Evolutionary conservation across 192 early-diverging fungal species (phyloP), one percentile per base, ranked within the genome.

Genomic region (Backusella tarrabulga): DNA sequence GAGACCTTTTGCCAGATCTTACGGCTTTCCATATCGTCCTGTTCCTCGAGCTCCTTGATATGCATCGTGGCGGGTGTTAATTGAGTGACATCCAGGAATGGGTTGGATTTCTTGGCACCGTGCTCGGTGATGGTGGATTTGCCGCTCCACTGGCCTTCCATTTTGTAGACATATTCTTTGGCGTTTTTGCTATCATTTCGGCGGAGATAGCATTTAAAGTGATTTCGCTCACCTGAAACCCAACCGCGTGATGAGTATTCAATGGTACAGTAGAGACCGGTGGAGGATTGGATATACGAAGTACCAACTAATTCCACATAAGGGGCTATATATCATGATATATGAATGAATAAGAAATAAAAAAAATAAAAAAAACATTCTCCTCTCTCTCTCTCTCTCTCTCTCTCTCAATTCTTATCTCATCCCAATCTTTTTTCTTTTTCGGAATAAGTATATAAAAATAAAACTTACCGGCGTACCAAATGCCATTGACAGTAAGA

Each of bases 181-280:
- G 74, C 17, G 17, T 63, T 72, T 23, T 72, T 72, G 44, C 74
- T 54, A 14, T 77, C 77, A 21, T 80, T 80, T 19, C 72, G 29
- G 14, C 76, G 76, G n/a, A 80, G 73, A 66, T 81, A 83, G 68
- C 88, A 91, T 68, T 89, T 90, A 80, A 93, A 93, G 72, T 87
- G 88, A 79, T 93, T 90, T 78, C 92, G 90, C 38, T 92, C 90
- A 75, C 93, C 93, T 17, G 91, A 91, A 76, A 93, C 83, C 88
- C 91, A 93, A 29, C 91, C 89, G 67, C 88, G 90, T 46, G 90
- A 87, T 73, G 84, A 80, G 81, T 89, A 93, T 56, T 93, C 90
- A 78, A 95, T 90, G 15, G 74, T 76, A n/a, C 67, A 73, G 26
- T 80, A 80, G 32, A 80, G 46, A 19, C 79, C 79, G 71, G 88